Conservation (phyloP, 1,284 basidiomycete genomes). For the Melampsora americana region DNA sequence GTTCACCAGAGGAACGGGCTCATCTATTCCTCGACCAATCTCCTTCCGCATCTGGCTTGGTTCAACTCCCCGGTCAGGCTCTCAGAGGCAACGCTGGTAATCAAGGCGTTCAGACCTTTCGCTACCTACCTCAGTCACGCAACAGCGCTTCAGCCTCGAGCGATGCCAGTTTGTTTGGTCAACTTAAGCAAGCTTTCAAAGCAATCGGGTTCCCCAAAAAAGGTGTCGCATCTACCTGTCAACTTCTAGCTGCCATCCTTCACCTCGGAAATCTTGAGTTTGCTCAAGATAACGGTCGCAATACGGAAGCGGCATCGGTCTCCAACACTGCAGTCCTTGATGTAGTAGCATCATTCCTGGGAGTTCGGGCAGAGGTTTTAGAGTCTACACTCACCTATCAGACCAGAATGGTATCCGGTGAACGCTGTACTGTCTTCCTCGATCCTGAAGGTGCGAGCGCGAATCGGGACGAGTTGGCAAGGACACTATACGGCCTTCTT, state of each 20-base stretch:
- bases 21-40: conserved; percentile 74
- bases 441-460: conserved; percentile 87
- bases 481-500: conserved; percentile 85
- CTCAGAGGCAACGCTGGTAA: conserved; percentile 51
- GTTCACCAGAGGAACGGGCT: conserved; percentile 76
- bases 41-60: conserved; percentile 80
- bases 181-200: conserved; percentile 90
- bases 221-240: conserved; percentile 88
- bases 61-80: conserved; percentile 54
- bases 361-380: conserved; percentile 70
- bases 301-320: conserved; percentile 83
- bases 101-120: conserved; percentile 53
- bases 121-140: conserved; percentile 28
- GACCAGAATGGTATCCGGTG: conserved; percentile 86
- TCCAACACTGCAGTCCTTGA: conserved; percentile 73
- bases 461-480: conserved; percentile 88
- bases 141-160: conserved; percentile 55
- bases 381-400: conserved; percentile 86
- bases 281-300: conserved; percentile 67
- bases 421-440: conserved; percentile 91
- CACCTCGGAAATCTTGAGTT: conserved; percentile 96
- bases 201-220: conserved; percentile 85
- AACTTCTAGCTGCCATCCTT: conserved; percentile 87
- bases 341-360: conserved; percentile 85
- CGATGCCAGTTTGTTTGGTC: conserved; percentile 77